Evolutionary conservation across 2,329 filamentous ascomycete genomes (phyloP).

Genomic region (Geosmithia flava): DNA sequence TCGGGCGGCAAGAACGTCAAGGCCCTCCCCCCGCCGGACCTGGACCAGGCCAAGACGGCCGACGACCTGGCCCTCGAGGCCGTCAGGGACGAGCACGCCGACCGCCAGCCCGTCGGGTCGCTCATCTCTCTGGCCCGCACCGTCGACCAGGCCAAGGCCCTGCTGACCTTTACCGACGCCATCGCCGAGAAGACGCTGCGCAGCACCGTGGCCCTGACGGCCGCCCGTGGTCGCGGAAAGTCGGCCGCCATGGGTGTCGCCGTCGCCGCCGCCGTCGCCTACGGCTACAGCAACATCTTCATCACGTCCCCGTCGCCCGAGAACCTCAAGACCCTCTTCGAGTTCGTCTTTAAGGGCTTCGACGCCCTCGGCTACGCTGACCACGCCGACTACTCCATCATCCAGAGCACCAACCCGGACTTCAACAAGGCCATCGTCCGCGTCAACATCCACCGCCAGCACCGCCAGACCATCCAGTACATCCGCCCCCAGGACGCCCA

Average conservation of each 20-base stretch:
- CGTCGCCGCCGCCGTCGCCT: conserved; percentile 83
- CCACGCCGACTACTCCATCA: conserved; percentile 94
- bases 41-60: conserved; percentile 60
- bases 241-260: conserved; percentile 92
- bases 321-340: conserved; percentile 96
- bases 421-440: conserved; percentile 98
- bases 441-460: conserved; percentile 88
- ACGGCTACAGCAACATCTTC: conserved; percentile 98
- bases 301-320: conserved; percentile 96
- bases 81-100: conserved; percentile 78
- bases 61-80: conserved; percentile 66
- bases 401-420: conserved; percentile 94
- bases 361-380: conserved; percentile 89
- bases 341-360: conserved; percentile 97
- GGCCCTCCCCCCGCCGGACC: conserved; percentile 62
- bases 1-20: conserved; percentile 89
- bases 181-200: conserved; percentile 92
- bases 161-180: conserved; percentile 93
- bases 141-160: conserved; percentile 88
- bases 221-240: conserved; percentile 89
- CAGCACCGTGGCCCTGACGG: conserved; percentile 87
- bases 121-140: conserved; percentile 79
- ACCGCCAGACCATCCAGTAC: conserved; percentile 97
- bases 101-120: conserved; percentile 76
- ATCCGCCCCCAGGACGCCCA: conserved; percentile 95